Evolutionary conservation across 257 asterid species (phyloP).

Genomic region (Fraxinus americana): DNA sequence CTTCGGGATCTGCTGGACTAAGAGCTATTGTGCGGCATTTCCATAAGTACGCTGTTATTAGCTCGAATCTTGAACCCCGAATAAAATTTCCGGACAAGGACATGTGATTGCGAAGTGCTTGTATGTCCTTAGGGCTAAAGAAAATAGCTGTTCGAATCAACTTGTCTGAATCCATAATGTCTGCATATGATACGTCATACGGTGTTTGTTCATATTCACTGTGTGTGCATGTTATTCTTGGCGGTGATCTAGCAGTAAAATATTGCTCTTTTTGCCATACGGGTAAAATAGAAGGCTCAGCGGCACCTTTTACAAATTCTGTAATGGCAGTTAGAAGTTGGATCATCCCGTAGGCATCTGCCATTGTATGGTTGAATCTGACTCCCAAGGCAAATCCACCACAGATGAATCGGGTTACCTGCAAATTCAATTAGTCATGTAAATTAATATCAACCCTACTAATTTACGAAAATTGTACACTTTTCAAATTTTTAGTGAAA

Average conservation of each 20-base stretch:
- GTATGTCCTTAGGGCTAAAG: constrained; percentile 21
- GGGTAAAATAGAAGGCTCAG: constrained; percentile 21
- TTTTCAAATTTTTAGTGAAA: no score
- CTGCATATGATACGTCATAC: background rate
- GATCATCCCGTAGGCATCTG: constrained; percentile 26
- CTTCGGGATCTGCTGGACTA: background rate
- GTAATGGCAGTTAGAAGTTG: constrained; percentile 22
- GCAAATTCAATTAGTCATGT: background rate
- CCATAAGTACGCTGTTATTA: constrained; percentile 21
- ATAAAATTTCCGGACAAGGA: background rate
- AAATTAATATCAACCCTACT: no score
- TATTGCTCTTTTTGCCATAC: constrained; percentile 34
- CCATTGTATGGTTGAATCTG: constrained; percentile 27
- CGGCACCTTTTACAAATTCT: constrained; percentile 20
- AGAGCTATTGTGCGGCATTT: constrained; percentile 31
- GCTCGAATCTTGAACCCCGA: background rate
- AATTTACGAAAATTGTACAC: no score
- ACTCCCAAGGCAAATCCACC: constrained; percentile 33
- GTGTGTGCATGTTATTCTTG: constrained; percentile 23
- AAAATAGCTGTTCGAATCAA: constrained; percentile 18
- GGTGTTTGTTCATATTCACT: constrained; percentile 18
- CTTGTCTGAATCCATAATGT: background rate
- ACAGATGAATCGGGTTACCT: constrained; percentile 32
- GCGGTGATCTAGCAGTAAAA: constrained; percentile 19
- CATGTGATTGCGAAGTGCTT: background rate